phyloP scores from a whole-genome alignment of 768 basidiomycete genomes.

The Agaricus sinodeliciosus region DNA sequence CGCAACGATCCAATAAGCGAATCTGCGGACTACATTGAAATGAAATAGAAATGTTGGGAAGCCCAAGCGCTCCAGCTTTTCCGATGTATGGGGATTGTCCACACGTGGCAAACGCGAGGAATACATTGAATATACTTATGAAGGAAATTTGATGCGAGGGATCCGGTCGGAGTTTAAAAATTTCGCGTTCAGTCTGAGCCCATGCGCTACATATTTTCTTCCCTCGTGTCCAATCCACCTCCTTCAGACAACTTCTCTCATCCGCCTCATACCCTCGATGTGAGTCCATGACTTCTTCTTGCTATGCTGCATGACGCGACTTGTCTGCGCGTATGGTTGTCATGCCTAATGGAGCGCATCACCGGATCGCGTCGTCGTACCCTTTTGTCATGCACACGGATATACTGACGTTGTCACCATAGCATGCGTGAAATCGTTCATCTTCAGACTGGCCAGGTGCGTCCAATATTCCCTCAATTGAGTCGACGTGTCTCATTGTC shows the following conservation, averaged over 20 bases:
- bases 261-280: slow-evolving; percentile 30
- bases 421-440: slow-evolving; percentile 99
- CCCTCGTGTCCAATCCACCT: slow-evolving; percentile 40
- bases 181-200: slow-evolving; percentile 34
- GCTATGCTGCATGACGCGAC: slow-evolving; percentile 13
- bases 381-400: slow-evolving; percentile 24
- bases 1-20: too few species aligned
- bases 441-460: slow-evolving; percentile 96
- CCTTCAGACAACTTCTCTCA: slow-evolving; percentile 32
- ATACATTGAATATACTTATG: neutral
- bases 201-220: slow-evolving; percentile 33
- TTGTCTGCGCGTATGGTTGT: slow-evolving; percentile 15
- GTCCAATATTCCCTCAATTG: slow-evolving; percentile 24
- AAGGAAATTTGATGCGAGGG: slow-evolving; percentile 22
- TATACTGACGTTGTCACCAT: slow-evolving; percentile 25
- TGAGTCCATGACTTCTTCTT: slow-evolving; percentile 23
- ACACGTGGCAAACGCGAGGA: slow-evolving; percentile 6
- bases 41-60: too few species aligned
- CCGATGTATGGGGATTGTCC: neutral
- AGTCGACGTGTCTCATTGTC: slow-evolving; percentile 2
- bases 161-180: slow-evolving; percentile 38
- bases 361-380: slow-evolving; percentile 39
- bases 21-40: too few species aligned
- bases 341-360: slow-evolving; percentile 17
- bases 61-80: too few species aligned